These are phyloP conservation scores for Aspergillus sp. DNA, from an alignment of 2,329 filamentous ascomycete genomes.

Conservation along the genomic window DNA sequence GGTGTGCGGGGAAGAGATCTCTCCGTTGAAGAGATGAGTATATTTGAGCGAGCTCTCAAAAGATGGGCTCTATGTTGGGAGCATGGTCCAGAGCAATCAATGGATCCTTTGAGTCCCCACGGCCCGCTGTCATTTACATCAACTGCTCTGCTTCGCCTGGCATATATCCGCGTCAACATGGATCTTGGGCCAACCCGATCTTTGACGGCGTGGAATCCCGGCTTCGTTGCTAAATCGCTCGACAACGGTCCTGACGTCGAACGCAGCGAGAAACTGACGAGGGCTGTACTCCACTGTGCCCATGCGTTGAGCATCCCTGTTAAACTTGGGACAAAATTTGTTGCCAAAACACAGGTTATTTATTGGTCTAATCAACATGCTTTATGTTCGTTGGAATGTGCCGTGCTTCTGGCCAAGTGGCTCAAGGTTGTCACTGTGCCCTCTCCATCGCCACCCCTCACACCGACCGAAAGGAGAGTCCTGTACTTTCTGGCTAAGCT, in stretches of 20 bases:
- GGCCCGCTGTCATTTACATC: slow-evolving; percentile 31
- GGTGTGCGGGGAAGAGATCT: slow-evolving; percentile 15
- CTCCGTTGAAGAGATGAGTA: slow-evolving; percentile 18
- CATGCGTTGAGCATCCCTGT: slow-evolving; percentile 55
- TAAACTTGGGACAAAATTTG: slow-evolving; percentile 50
- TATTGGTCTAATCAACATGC: slow-evolving; percentile 57
- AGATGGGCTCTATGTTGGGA: slow-evolving; percentile 33
- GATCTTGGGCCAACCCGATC: slow-evolving; percentile 28
- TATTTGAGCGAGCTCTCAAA: slow-evolving; percentile 27
- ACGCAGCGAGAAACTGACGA: slow-evolving; percentile 40
- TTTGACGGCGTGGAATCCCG: slow-evolving; percentile 27
- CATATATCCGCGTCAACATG: slow-evolving; percentile 30
- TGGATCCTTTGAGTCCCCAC: slow-evolving; percentile 29
- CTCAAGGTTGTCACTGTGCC: slow-evolving; percentile 26
- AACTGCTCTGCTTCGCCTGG: slow-evolving; percentile 26
- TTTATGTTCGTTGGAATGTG: slow-evolving; percentile 51
- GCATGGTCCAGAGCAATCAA: slow-evolving; percentile 29
- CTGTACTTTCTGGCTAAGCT: slow-evolving; percentile 32
- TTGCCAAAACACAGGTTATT: slow-evolving; percentile 52
- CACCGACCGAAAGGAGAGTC: slow-evolving; percentile 27
- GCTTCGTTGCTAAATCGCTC: slow-evolving; percentile 25
- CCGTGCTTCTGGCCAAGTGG: slow-evolving; percentile 49
- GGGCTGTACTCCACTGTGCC: slow-evolving; percentile 50
- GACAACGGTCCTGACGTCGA: slow-evolving; percentile 34
- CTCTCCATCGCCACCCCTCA: slow-evolving; percentile 19